Evolutionary conservation across 306 rosid genomes (phyloP).

Genomic region (Acacia confusa): DNA sequence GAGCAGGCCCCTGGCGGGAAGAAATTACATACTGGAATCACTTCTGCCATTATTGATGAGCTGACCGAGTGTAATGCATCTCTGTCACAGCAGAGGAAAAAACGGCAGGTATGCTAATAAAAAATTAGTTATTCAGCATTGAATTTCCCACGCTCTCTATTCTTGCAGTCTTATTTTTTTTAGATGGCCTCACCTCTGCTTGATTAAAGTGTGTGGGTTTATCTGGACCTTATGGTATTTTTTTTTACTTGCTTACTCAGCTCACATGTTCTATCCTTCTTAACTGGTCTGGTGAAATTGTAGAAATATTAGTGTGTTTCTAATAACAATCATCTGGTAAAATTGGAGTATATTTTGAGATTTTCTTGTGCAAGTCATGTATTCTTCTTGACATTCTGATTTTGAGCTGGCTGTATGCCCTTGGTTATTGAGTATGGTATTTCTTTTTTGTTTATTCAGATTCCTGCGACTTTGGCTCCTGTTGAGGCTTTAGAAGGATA

Average conservation of each 20-base stretch:
- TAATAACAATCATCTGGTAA: not conserved
- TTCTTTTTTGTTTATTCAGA: slow-evolving; percentile 46
- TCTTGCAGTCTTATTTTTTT: not conserved
- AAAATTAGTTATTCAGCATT: too few species aligned
- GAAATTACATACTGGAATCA: slow-evolving; percentile 54
- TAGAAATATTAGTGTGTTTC: not conserved
- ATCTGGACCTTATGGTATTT: not conserved
- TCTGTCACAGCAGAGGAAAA: slow-evolving; percentile 65
- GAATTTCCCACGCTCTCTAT: not conserved
- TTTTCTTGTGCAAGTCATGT: slow-evolving; percentile 7
- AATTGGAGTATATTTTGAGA: not conserved
- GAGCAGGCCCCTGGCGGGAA: slow-evolving; percentile 48
- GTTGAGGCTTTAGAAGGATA: slow-evolving; percentile 77
- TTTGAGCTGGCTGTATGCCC: slow-evolving; percentile 9
- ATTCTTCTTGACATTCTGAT: slow-evolving; percentile 10
- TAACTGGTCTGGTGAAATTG: not conserved
- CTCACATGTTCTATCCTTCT: not conserved
- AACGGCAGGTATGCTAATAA: slow-evolving; percentile 52
- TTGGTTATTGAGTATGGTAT: not conserved
- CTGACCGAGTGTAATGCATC: slow-evolving; percentile 66
- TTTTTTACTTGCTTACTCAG: not conserved
- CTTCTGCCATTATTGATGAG: slow-evolving; percentile 48
- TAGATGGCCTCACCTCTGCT: not conserved
- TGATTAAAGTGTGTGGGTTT: not conserved
- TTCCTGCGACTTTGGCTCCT: slow-evolving; percentile 82